Conservation (phyloP, 1,284 basidiomycete species). For the Ganoderma leucocontextum region DNA sequence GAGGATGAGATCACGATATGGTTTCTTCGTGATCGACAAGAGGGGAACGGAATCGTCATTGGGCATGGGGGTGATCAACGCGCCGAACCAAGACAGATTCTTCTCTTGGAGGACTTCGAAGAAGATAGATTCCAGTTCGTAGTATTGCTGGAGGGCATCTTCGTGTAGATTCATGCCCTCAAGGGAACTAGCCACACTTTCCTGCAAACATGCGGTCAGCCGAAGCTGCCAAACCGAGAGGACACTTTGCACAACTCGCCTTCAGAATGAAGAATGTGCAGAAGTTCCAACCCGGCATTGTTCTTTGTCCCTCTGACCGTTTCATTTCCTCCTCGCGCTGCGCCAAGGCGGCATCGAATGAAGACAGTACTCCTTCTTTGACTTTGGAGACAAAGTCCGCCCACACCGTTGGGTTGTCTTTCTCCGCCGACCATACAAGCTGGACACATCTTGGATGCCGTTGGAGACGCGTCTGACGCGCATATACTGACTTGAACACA, state of each 20-base stretch:
- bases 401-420: conserved; percentile 86
- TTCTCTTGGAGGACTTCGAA: conserved; percentile 82
- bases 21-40: conserved; percentile 83
- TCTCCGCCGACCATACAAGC: conserved; percentile 72
- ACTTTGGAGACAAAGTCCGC: conserved; percentile 89
- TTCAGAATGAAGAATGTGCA: conserved; percentile 96
- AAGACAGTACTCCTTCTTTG: conserved; percentile 86
- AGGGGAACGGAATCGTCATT: conserved; percentile 87
- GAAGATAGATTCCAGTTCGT: conserved; percentile 91
- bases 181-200: conserved; percentile 92
- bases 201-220: conserved; percentile 59
- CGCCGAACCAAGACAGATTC: conserved; percentile 91
- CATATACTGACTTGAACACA: conserved; percentile 44
- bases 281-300: conserved; percentile 96
- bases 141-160: conserved; percentile 90
- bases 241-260: conserved; percentile 51
- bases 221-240: background rate
- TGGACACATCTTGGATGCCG: conserved; percentile 73
- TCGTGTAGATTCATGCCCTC: conserved; percentile 91
- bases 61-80: conserved; percentile 73
- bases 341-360: conserved; percentile 83
- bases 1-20: conserved; percentile 91
- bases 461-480: conserved; percentile 7
- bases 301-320: conserved; percentile 84
- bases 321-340: conserved; percentile 90